A percentile compares a stretch with the other conserved stretches of the same genome.
These are phyloP conservation scores for Eremothecium cymbalariae DNA, from an alignment of 1,139 yeast genomes.

Conservation along the genomic window DNA sequence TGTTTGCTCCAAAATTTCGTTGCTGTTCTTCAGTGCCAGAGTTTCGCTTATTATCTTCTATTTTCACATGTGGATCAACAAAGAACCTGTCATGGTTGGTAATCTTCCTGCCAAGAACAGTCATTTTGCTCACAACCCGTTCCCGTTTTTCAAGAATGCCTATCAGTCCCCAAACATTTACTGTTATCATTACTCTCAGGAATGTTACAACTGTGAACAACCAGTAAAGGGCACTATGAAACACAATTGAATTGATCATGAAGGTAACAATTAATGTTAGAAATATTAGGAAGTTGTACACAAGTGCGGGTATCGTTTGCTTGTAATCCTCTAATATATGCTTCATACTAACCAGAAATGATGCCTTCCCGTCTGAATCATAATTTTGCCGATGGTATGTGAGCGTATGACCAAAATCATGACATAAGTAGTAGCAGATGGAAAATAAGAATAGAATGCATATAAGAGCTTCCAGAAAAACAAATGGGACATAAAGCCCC, in stretches of 20 bases:
- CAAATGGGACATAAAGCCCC: background rate
- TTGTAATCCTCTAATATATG: slow-evolving; percentile 24
- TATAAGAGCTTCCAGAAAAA: slow-evolving; percentile 13
- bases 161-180: slow-evolving; percentile 30
- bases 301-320: slow-evolving; percentile 22
- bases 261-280: slow-evolving; percentile 14
- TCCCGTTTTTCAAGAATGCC: slow-evolving; percentile 27
- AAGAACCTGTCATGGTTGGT: slow-evolving; percentile 25
- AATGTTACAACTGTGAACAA: slow-evolving; percentile 20
- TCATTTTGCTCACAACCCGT: slow-evolving; percentile 20
- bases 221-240: slow-evolving; percentile 17
- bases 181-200: slow-evolving; percentile 24
- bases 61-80: slow-evolving; percentile 20
- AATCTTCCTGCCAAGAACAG: slow-evolving; percentile 29
- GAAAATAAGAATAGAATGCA: slow-evolving; percentile 17
- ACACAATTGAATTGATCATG: slow-evolving; percentile 14
- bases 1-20: no score
- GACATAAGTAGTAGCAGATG: slow-evolving; percentile 18
- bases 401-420: slow-evolving; percentile 17
- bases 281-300: slow-evolving; percentile 20
- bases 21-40: no score
- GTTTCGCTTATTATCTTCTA: no score
- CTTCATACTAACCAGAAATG: background rate
- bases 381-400: background rate
- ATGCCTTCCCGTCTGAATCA: background rate